A percentile compares a stretch with the other conserved stretches of the same genome.
Evolutionary conservation across 495 filamentous ascomycete genomes (phyloP).

Genomic region (Penicillium soppii): DNA sequence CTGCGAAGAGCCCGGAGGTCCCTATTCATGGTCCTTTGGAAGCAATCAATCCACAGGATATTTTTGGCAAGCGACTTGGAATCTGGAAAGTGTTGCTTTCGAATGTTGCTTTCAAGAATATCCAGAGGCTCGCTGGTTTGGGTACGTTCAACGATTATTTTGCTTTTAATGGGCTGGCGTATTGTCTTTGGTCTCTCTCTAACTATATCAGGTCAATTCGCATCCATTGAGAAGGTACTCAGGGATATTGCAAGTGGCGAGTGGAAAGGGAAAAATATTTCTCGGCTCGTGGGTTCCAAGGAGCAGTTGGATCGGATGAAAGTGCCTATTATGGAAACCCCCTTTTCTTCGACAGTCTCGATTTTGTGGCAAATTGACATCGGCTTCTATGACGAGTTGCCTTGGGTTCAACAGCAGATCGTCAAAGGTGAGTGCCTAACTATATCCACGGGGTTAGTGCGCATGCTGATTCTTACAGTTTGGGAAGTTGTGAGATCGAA

Average conservation of each 20-base stretch:
- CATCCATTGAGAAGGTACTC: constrained; percentile 20
- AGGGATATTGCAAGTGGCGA: constrained; percentile 29
- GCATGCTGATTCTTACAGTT: constrained; percentile 1
- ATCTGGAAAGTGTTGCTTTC: constrained; percentile 43
- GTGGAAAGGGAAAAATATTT: constrained; percentile 15
- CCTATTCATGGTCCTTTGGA: too few relatives aligned
- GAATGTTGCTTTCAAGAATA: constrained; percentile 24
- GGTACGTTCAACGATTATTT: neutral
- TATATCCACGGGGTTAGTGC: neutral
- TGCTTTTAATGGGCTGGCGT: too few relatives aligned
- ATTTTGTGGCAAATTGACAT: constrained; percentile 42
- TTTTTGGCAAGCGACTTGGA: constrained; percentile 32
- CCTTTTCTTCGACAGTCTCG: constrained; percentile 4
- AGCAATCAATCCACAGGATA: constrained; percentile 1
- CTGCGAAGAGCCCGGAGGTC: too few relatives aligned
- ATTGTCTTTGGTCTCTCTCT: neutral
- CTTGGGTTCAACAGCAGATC: constrained; percentile 19
- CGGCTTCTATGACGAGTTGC: constrained; percentile 23
- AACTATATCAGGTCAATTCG: constrained; percentile 4
- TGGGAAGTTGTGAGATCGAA: constrained; percentile 11
- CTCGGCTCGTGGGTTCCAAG: constrained; percentile 2
- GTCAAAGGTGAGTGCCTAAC: constrained; percentile 15
- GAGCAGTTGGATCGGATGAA: constrained; percentile 10
- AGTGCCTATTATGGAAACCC: constrained; percentile 13
- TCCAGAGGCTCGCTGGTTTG: constrained; percentile 10